Conservation (phyloP, 352 stramenopile genomes). For the Phytophthora sp. region DNA sequence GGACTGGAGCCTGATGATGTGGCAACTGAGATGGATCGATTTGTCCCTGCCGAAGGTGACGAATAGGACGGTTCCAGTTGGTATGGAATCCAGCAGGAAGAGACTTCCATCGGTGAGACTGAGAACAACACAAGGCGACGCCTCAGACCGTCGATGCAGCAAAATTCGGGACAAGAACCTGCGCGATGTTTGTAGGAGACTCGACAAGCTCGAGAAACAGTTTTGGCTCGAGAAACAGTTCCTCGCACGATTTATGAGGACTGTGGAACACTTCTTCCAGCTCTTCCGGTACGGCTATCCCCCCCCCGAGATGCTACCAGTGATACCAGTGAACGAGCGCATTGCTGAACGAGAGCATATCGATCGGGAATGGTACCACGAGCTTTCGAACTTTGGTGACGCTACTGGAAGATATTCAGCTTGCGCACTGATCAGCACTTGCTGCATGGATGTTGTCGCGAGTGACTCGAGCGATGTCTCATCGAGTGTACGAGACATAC, state of each 20-base stretch:
- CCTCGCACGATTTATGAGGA: conserved; percentile 17
- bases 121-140: too few relatives aligned
- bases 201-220: conserved; percentile 10
- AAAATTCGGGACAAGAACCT: too few relatives aligned
- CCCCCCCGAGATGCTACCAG: conserved; percentile 10
- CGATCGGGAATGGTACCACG: conserved; percentile 9
- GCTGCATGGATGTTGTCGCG: conserved; percentile 23
- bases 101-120: too few relatives aligned
- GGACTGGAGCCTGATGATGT: too few relatives aligned
- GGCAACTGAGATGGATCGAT: too few relatives aligned
- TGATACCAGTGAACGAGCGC: conserved; percentile 6
- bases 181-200: conserved; percentile 22
- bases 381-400: conserved; percentile 44
- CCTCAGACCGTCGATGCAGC: too few relatives aligned
- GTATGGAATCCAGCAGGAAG: too few relatives aligned
- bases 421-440: conserved; percentile 16
- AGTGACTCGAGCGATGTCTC: conserved; percentile 18
- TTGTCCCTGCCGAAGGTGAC: too few relatives aligned
- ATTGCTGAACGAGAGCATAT: conserved; percentile 23
- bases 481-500: conserved; percentile 30
- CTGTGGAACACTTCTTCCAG: conserved; percentile 32
- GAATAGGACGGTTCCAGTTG: too few relatives aligned
- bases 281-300: conserved; percentile 30
- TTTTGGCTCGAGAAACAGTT: conserved; percentile 29
- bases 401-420: conserved; percentile 44